Conservation (phyloP, 2,329 filamentous ascomycete genomes). For the Colletotrichum zoysiae region DNA sequence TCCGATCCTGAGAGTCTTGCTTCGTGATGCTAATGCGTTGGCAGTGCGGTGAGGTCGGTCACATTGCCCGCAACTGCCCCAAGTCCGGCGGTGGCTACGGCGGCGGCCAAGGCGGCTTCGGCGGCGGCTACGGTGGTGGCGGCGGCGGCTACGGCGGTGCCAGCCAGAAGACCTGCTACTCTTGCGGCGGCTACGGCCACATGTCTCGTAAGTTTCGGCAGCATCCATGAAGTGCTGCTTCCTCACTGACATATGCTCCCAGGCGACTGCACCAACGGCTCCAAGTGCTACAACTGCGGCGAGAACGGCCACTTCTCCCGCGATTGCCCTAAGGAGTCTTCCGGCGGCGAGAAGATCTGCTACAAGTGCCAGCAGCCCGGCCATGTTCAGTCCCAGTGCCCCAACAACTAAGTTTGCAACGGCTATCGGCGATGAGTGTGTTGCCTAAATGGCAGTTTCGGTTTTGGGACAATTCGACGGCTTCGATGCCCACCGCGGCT, state of each 20-base stretch:
- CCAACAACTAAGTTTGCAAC: slow-evolving; percentile 72
- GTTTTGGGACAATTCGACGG: slow-evolving; percentile 31
- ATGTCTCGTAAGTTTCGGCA: slow-evolving; percentile 79
- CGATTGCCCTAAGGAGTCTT: slow-evolving; percentile 94
- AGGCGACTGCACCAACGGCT: slow-evolving; percentile 96
- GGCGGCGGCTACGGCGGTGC: slow-evolving; percentile 63
- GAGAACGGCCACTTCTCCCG: slow-evolving; percentile 95
- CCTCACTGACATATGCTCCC: slow-evolving; percentile 35
- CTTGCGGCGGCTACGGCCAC: slow-evolving; percentile 96
- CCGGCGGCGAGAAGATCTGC: slow-evolving; percentile 92
- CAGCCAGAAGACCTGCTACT: slow-evolving; percentile 92
- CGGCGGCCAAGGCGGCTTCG: slow-evolving; percentile 61
- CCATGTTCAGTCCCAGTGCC: slow-evolving; percentile 95
- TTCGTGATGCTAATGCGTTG: slow-evolving; percentile 31
- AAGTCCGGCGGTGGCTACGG: slow-evolving; percentile 67
- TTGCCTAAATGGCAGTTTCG: slow-evolving; percentile 27
- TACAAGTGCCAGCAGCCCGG: slow-evolving; percentile 92
- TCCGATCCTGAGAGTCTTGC: background rate
- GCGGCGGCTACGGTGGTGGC: slow-evolving; percentile 61
- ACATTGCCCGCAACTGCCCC: slow-evolving; percentile 93
- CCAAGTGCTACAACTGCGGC: slow-evolving; percentile 99
- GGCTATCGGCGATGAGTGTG: slow-evolving; percentile 41
- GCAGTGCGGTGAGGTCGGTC: slow-evolving; percentile 90
- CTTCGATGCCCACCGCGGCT: slow-evolving; percentile 29
- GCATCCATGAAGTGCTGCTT: background rate